Evolutionary conservation across 2,329 filamentous ascomycete species (phyloP).

Genomic region (Botrytis galanthina): DNA sequence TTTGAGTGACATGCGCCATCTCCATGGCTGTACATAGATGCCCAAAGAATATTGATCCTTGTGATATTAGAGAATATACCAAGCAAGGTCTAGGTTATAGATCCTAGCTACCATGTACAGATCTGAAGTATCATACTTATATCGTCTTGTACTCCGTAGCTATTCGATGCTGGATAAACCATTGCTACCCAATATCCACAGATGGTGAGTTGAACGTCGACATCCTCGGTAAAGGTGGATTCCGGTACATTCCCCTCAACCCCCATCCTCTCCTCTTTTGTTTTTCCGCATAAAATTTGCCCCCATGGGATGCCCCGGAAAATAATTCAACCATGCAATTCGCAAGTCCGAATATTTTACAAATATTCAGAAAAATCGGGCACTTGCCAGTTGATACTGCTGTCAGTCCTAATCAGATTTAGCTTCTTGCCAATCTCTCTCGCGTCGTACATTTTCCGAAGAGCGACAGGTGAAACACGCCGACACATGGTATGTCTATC

Average conservation of each 20-base stretch:
- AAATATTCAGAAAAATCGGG: background rate
- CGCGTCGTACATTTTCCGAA: background rate
- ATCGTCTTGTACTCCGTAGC: background rate
- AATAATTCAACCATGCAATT: background rate
- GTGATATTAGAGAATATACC: background rate
- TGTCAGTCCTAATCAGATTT: background rate
- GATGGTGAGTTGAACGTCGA: background rate
- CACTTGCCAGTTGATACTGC: background rate
- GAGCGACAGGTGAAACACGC: background rate
- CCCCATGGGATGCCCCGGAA: background rate
- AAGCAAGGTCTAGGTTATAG: background rate
- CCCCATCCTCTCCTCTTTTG: background rate
- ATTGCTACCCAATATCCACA: background rate
- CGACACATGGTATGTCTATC: background rate
- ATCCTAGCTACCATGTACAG: background rate
- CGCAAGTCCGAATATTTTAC: background rate
- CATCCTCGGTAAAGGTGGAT: background rate
- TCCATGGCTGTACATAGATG: background rate
- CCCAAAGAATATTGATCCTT: background rate
- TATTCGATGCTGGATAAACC: background rate
- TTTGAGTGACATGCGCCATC: background rate
- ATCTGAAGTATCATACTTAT: background rate
- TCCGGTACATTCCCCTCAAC: background rate
- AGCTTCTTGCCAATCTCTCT: background rate
- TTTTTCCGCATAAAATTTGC: background rate